Conservation (phyloP, 176 grass and related monocot genomes). For the Avena insularis region DNA sequence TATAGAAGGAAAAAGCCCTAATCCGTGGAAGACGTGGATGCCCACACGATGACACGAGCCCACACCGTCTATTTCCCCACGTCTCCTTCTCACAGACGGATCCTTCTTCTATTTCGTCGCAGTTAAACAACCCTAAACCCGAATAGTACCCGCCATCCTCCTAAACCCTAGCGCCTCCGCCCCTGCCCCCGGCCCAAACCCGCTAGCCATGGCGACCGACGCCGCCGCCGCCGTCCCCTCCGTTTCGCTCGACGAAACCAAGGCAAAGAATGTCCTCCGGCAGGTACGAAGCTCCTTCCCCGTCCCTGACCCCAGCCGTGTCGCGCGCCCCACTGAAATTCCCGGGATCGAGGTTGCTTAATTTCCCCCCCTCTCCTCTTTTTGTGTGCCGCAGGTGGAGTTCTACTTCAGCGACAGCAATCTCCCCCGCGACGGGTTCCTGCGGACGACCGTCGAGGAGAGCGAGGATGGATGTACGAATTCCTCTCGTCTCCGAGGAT, state of each 20-base stretch:
- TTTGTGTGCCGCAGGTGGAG: slow-evolving; percentile 58
- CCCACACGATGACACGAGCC: background rate
- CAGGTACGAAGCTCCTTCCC: slow-evolving; percentile 47
- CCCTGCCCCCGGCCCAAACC: background rate
- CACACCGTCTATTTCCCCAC: background rate
- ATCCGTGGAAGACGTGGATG: too few relatives aligned
- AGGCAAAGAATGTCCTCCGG: slow-evolving; percentile 66
- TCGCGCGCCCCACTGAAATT: background rate
- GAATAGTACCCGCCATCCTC: slow-evolving; percentile 16
- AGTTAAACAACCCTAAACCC: background rate
- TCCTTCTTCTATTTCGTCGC: background rate
- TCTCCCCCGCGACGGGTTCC: slow-evolving; percentile 77
- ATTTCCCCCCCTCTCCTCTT: background rate
- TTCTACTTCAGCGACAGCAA: slow-evolving; percentile 99
- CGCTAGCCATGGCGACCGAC: slow-evolving; percentile 50
- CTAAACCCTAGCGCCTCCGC: slow-evolving; percentile 60
- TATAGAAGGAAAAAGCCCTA: too few relatives aligned
- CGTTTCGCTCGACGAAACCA: slow-evolving; percentile 59
- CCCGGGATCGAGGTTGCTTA: background rate
- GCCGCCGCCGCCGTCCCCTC: slow-evolving; percentile 34
- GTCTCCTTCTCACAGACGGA: background rate
- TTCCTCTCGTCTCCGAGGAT: slow-evolving; percentile 21
- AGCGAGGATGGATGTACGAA: slow-evolving; percentile 81
- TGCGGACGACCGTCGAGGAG: slow-evolving; percentile 66
- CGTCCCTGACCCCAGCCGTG: background rate